Base-by-base conservation (phyloP, 345 rosid genomes). In the Carallia brachiata region DNA sequence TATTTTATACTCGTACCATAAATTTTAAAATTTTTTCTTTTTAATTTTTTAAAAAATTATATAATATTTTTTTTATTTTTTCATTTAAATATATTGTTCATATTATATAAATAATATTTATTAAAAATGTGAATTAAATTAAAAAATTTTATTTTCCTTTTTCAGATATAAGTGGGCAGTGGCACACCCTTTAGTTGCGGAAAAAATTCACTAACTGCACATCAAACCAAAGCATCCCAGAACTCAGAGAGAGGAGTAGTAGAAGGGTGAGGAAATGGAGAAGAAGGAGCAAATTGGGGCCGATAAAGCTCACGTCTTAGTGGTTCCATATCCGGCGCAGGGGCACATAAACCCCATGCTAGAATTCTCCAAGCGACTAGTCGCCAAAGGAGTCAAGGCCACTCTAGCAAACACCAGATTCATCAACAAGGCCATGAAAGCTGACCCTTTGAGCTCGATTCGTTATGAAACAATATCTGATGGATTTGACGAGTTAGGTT, bases 271-370 rank as follows among this genome's bases (percentile, higher is more conserved):
- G 40, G 10, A 56, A 28, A 19, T 54, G 56, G 71, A 59, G 28
- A 27, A 59, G 28, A 27, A 68, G 30, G 54, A 16, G 0, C 1
- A 6, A 56, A 32, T 39, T 34, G 52, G 13, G n/a, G 17, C 30
- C 34, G 10, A 39, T 7, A 39, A 39, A 39, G 44, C 73, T 59
- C 83, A 79, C 54, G 70, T 39, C 40, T 32, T 82, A 10, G 18
- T 76, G 52, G n/a, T 82, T 36, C 77, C 83, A 0, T 72, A 52
- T 54, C 74, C 83, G 0, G 69, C 19, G 10, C 85, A 82, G 55
- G 83, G 86, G 5, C 86, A 79, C 68, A 69, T 79, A 18, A 82
- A 74, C 34, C 81, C 81, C 6, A 56, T 77, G 66, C 65, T 82
- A 32, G 75, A 79, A 47, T 79, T 79, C 60, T 68, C 77, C n/a